phyloP scores from a whole-genome alignment of 768 basidiomycete genomes.

The Pholiota conissans region DNA sequence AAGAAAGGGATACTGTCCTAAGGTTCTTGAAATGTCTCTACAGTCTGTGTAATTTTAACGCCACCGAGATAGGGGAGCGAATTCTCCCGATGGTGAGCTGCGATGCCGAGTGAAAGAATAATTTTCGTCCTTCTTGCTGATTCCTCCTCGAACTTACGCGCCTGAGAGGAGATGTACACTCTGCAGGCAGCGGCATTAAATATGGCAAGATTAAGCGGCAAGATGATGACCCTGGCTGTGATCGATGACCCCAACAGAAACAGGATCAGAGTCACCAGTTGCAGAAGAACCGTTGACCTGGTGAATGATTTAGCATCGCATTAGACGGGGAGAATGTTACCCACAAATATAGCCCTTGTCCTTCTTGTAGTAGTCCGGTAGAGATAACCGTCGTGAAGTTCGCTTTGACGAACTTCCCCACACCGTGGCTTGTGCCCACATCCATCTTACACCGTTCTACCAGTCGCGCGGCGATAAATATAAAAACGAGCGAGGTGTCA shows the following conservation, averaged over 20 bases:
- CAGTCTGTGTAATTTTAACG: conserved; percentile 13
- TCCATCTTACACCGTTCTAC: conserved; percentile 7
- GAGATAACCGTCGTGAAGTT: conserved; percentile 5
- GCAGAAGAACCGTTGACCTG: conserved; percentile 9
- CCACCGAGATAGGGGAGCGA: not conserved
- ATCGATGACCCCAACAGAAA: conserved; percentile 8
- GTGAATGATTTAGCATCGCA: not conserved
- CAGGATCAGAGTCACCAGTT: conserved; percentile 15
- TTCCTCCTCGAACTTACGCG: not conserved
- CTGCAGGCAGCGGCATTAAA: conserved; percentile 11
- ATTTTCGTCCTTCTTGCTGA: conserved; percentile 2
- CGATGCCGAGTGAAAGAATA: not conserved
- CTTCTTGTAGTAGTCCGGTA: conserved; percentile 8
- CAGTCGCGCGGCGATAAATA: conserved; percentile 9
- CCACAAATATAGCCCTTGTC: conserved; percentile 13
- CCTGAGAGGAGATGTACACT: not conserved
- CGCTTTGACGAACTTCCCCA: conserved; percentile 1
- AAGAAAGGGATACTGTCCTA: too few relatives aligned
- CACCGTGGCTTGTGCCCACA: not conserved
- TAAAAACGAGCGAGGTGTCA: conserved; percentile 10
- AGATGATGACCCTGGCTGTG: not conserved
- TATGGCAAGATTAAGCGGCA: conserved; percentile 6
- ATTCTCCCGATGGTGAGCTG: not conserved
- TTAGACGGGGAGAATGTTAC: not conserved
- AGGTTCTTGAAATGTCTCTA: conserved; percentile 7